Conservation (phyloP, 805 yeast genomes). For the Pichia manshurica region DNA sequence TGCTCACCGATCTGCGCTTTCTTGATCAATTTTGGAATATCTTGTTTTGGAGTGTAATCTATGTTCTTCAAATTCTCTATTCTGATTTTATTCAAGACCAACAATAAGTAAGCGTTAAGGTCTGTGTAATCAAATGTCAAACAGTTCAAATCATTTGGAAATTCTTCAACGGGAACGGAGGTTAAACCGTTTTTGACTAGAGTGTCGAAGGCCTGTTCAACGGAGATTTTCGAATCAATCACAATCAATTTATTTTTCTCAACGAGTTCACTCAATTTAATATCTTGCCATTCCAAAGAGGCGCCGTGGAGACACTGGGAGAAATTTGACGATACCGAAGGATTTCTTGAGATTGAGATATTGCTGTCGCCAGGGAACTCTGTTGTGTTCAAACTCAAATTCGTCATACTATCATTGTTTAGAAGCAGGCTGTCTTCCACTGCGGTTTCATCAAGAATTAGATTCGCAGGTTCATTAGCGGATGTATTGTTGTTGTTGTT, state of each 20-base stretch:
- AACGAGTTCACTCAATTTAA: slow-evolving; percentile 65
- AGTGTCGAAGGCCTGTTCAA: slow-evolving; percentile 83
- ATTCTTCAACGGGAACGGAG: slow-evolving; percentile 71
- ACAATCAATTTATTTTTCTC: slow-evolving; percentile 72
- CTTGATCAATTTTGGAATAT: slow-evolving; percentile 38
- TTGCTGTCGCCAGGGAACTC: background rate
- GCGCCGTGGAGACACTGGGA: slow-evolving; percentile 26
- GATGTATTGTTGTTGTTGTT: slow-evolving; percentile 2
- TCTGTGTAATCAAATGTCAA: slow-evolving; percentile 90
- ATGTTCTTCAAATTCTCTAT: slow-evolving; percentile 33
- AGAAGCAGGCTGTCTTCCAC: background rate
- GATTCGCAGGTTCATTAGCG: background rate
- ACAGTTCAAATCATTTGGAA: slow-evolving; percentile 55
- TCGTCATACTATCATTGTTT: slow-evolving; percentile 2
- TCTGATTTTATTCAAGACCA: slow-evolving; percentile 70
- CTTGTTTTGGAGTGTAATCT: slow-evolving; percentile 31
- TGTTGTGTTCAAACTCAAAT: slow-evolving; percentile 7
- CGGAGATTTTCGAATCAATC: slow-evolving; percentile 61
- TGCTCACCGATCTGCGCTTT: slow-evolving; percentile 83
- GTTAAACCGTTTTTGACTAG: slow-evolving; percentile 70
- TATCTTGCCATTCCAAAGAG: slow-evolving; percentile 62
- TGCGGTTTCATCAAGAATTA: background rate
- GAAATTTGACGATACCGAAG: slow-evolving; percentile 32
- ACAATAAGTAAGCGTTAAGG: slow-evolving; percentile 74
- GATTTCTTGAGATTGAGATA: slow-evolving; percentile 31